These are phyloP conservation scores for Clohesyomyces aquaticus DNA, from an alignment of 495 filamentous ascomycete genomes.

Conservation along the genomic window DNA sequence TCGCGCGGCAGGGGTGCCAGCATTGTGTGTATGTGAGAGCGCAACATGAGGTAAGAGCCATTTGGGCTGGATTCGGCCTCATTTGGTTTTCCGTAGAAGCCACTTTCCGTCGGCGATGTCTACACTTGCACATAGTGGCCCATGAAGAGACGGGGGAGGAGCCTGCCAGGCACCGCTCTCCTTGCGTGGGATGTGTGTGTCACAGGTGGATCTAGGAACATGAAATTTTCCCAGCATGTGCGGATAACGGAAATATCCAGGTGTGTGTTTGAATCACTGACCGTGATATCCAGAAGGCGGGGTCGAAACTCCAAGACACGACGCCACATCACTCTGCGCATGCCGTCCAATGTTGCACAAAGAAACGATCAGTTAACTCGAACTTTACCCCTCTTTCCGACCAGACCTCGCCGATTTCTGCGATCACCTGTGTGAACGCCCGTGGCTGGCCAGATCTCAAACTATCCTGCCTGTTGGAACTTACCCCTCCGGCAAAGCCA, in stretches of 20 bases:
- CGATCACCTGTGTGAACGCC: not conserved
- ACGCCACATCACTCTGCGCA: not conserved
- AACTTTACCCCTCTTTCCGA: not conserved
- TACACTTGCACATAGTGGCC: not conserved
- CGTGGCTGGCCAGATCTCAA: not conserved
- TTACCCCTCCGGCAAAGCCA: not conserved
- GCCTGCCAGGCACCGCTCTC: not conserved
- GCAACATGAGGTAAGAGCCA: slow-evolving; percentile 12
- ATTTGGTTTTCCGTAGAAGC: not conserved
- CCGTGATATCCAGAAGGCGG: not conserved
- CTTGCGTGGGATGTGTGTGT: slow-evolving; percentile 33
- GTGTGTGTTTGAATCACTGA: not conserved
- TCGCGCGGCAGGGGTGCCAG: not conserved
- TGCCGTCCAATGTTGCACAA: not conserved
- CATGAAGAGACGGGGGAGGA: slow-evolving; percentile 10
- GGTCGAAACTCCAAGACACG: not conserved
- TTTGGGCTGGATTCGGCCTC: not conserved
- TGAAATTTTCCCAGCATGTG: slow-evolving; percentile 9
- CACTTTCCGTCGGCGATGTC: slow-evolving; percentile 7
- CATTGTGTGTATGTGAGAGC: not conserved
- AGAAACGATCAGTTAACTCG: not conserved
- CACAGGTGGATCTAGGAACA: slow-evolving; percentile 11
- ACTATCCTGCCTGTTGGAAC: not conserved
- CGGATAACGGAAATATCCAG: slow-evolving; percentile 24
- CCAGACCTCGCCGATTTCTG: not conserved